A percentile compares a stretch with the other conserved stretches of the same genome.
phyloP scores from a whole-genome alignment of 768 basidiomycete genomes.

The Grammothele lineata region DNA sequence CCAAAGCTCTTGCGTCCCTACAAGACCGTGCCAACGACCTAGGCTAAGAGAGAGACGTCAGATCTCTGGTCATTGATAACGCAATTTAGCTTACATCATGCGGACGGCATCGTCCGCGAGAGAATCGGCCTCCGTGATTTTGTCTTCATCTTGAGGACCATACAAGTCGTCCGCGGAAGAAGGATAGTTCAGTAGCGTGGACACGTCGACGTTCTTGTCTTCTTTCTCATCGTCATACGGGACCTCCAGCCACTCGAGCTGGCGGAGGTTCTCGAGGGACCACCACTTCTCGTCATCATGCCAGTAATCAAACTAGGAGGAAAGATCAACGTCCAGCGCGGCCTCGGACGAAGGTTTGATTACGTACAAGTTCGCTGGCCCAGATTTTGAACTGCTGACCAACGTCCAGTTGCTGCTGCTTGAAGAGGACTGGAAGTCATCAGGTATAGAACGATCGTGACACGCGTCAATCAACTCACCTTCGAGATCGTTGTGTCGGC shows the following conservation, averaged over 20 bases:
- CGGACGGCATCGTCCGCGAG: slow-evolving; percentile 7
- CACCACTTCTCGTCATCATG: slow-evolving; percentile 6
- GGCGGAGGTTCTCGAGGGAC: slow-evolving; percentile 1
- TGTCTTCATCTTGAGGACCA: slow-evolving; percentile 10
- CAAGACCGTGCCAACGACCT: slow-evolving; percentile 24
- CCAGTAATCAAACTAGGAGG: slow-evolving; percentile 12
- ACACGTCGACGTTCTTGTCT: slow-evolving; percentile 14
- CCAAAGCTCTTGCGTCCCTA: slow-evolving; percentile 4
- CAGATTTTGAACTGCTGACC: slow-evolving; percentile 23
- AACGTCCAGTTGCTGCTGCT: slow-evolving; percentile 24
- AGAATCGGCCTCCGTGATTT: slow-evolving; percentile 17
- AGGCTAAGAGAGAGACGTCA: slow-evolving; percentile 3
- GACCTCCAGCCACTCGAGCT: neutral
- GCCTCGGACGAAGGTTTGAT: too few species aligned
- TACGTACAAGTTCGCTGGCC: slow-evolving; percentile 26
- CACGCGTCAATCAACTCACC: too few species aligned
- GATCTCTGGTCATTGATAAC: too few species aligned
- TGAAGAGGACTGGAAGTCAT: slow-evolving; percentile 26
- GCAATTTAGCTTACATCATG: slow-evolving; percentile 9
- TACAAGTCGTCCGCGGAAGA: slow-evolving; percentile 7
- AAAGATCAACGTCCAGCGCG: neutral
- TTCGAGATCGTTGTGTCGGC: too few species aligned
- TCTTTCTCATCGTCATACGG: slow-evolving; percentile 23
- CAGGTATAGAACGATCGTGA: too few species aligned
- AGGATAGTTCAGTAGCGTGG: slow-evolving; percentile 22